phyloP scores from a whole-genome alignment of 495 filamentous ascomycete species.

The Parathielavia hyrcaniae region DNA sequence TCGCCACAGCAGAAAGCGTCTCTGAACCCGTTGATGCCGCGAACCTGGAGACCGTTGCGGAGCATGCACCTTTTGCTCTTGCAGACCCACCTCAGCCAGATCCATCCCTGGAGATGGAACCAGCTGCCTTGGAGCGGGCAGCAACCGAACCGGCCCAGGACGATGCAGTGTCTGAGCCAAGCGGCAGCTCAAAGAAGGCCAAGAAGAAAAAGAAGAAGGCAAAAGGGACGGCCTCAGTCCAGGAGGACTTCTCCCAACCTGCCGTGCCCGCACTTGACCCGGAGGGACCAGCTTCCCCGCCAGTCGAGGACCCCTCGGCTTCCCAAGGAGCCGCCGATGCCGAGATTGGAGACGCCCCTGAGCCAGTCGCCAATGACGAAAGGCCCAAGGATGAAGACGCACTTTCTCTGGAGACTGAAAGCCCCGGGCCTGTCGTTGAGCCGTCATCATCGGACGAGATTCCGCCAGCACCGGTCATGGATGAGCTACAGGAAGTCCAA shows the following conservation, averaged over 20 bases:
- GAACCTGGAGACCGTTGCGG: background rate
- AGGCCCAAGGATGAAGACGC: conserved; percentile 23
- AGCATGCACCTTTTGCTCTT: background rate
- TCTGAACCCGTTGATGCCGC: conserved; percentile 6
- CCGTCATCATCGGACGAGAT: background rate
- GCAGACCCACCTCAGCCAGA: background rate
- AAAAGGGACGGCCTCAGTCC: background rate
- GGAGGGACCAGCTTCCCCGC: background rate
- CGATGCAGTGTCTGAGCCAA: background rate
- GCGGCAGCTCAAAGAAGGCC: conserved; percentile 19
- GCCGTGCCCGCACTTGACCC: background rate
- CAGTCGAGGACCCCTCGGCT: background rate
- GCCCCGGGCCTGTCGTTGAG: background rate
- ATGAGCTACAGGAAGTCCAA: background rate
- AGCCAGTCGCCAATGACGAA: conserved; percentile 8
- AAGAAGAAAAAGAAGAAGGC: conserved; percentile 22
- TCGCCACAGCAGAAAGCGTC: background rate
- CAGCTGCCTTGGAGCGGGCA: background rate
- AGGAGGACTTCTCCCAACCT: background rate
- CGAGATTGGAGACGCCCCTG: background rate
- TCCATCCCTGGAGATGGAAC: background rate
- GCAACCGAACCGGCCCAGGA: background rate
- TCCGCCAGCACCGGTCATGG: background rate
- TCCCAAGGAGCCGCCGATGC: background rate
- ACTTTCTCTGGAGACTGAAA: background rate